Percentiles rank a stretch among this genome's conserved stretches.
phyloP scores from a whole-genome alignment of 2,329 filamentous ascomycete species.

The Paradendryphiella salina region DNA sequence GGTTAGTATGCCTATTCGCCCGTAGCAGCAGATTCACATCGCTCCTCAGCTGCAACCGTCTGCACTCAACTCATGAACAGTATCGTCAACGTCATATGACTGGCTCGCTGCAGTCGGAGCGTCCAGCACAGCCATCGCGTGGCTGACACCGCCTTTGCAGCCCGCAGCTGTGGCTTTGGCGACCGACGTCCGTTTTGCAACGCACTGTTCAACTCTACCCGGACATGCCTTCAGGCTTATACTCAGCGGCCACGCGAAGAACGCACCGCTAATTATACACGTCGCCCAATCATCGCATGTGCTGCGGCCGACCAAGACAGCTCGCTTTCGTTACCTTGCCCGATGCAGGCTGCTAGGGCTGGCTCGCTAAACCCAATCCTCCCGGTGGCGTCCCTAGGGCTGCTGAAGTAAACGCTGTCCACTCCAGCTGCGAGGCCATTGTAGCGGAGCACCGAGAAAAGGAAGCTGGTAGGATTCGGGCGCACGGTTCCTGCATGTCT shows the following conservation, averaged over 20 bases:
- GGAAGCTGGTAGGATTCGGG: constrained; percentile 23
- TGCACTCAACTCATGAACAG: constrained; percentile 26
- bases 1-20: constrained; percentile 40
- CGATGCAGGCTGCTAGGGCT: constrained; percentile 23
- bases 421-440: constrained; percentile 39
- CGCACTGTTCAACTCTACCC: constrained; percentile 26
- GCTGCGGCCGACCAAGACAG: constrained; percentile 24
- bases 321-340: constrained; percentile 32
- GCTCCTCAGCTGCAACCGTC: constrained; percentile 40
- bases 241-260: constrained; percentile 40
- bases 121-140: constrained; percentile 44
- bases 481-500: constrained; percentile 32
- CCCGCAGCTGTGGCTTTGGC: constrained; percentile 25
- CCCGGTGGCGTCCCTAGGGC: constrained; percentile 32
- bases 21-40: constrained; percentile 37
- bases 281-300: constrained; percentile 31
- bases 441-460: constrained; percentile 30
- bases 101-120: constrained; percentile 32
- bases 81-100: constrained; percentile 36
- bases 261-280: constrained; percentile 40
- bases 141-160: constrained; percentile 36
- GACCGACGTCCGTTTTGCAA: constrained; percentile 28
- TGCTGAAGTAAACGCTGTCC: constrained; percentile 36
- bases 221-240: constrained; percentile 30
- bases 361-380: constrained; percentile 25